phyloP scores from a whole-genome alignment of 805 yeast genomes.

The Blastobotrys terrestris region DNA sequence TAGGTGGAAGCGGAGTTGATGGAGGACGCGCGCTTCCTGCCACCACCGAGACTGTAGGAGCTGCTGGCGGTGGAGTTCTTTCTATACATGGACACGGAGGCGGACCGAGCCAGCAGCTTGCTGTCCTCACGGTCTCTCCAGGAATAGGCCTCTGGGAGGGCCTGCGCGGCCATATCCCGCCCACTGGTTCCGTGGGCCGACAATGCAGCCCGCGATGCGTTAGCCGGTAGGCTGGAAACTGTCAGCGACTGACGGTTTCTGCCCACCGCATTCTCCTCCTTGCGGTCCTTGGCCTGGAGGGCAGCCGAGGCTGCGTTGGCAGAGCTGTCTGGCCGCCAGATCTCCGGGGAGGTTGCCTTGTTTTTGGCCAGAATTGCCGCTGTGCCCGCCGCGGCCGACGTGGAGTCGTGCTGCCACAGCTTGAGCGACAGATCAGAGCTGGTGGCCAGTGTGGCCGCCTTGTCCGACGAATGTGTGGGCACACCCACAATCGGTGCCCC shows the following conservation, averaged over 20 bases:
- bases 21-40: conserved; percentile 3
- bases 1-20: background rate
- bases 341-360: conserved; percentile 28
- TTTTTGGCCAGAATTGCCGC: conserved; percentile 34
- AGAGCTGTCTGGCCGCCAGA: conserved; percentile 38
- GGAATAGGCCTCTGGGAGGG: conserved; percentile 32
- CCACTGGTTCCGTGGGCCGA: conserved; percentile 27
- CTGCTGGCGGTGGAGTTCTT: background rate
- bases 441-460: conserved; percentile 32
- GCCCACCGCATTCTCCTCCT: conserved; percentile 7
- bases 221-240: conserved; percentile 2
- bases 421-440: conserved; percentile 28
- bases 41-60: background rate
- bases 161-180: conserved; percentile 28
- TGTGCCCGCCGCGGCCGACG: conserved; percentile 25
- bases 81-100: background rate
- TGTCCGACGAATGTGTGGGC: conserved; percentile 24
- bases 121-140: conserved; percentile 21
- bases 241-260: background rate
- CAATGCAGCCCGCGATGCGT: conserved; percentile 30
- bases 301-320: conserved; percentile 53
- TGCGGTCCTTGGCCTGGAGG: conserved; percentile 29
- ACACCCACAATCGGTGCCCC: conserved; percentile 35
- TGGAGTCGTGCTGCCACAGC: conserved; percentile 29
- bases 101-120: background rate